A percentile compares a stretch with the other conserved stretches of the same genome.
Evolutionary conservation across 73 alveolate species (phyloP).

Genomic region (Uronychia binucleata): DNA sequence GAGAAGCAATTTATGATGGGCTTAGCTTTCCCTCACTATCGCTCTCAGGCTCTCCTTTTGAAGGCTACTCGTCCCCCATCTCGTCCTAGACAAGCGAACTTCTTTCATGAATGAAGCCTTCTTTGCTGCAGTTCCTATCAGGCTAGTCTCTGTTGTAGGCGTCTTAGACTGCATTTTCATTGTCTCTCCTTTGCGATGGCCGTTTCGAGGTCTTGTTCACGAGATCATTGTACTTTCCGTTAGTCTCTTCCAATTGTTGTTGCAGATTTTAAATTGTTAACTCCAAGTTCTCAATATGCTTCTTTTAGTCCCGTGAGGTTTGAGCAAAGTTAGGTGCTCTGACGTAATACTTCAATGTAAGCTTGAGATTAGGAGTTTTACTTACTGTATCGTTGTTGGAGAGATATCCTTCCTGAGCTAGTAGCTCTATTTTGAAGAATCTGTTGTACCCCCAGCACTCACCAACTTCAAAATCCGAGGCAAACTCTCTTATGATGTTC

Average conservation of each 20-base stretch:
- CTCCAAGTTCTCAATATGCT: constrained; percentile 78
- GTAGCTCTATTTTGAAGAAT: constrained; percentile 82
- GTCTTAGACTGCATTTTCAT: no score
- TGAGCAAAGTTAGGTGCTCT: constrained; percentile 90
- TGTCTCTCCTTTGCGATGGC: no score
- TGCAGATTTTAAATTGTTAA: constrained; percentile 23
- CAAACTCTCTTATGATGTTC: constrained; percentile 83
- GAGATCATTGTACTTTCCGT: constrained; percentile 36
- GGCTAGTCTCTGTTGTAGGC: no score
- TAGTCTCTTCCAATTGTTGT: constrained; percentile 19
- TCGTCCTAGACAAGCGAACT: no score
- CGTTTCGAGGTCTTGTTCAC: constrained; percentile 53
- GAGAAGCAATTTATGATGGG: no score
- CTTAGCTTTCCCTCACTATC: neutral
- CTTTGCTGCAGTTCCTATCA: no score
- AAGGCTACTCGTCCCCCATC: neutral
- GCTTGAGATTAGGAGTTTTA: neutral
- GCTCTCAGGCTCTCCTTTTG: neutral
- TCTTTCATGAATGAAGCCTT: no score
- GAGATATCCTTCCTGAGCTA: constrained; percentile 89
- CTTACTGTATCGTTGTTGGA: constrained; percentile 67
- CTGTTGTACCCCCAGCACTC: constrained; percentile 99
- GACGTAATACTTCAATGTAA: constrained; percentile 80
- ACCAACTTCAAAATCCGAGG: constrained; percentile 95
- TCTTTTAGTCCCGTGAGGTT: constrained; percentile 80